Base-by-base conservation (phyloP, 2,329 filamentous ascomycete species). In the Fusarium multiceps region DNA sequence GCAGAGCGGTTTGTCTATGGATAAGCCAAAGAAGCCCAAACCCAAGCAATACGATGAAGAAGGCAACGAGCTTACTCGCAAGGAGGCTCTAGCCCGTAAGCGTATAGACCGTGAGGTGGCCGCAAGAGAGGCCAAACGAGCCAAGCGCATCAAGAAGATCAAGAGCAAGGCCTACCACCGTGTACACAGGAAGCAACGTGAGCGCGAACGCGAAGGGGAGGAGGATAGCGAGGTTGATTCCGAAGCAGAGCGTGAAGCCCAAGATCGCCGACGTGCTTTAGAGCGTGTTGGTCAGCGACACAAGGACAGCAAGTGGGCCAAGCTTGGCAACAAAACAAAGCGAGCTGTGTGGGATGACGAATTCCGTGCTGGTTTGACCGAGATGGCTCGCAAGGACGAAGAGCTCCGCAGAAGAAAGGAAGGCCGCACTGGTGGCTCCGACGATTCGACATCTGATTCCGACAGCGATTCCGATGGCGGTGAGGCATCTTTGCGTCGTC, bases 121-220 rank as follows among this genome's bases (percentile, higher is more conserved):
- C 70, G 97, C 97, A 74, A 88, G 94, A 13, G 95, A 98, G 80
- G 92, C 97, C 76, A 90, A 94, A 45, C 91, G 94, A 59, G 89
- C 94, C 10, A 97, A 94, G 81, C 91, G 96, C 25, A 93, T 99
- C 81, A 97, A 98, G 83, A 98, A 98, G 84, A 99, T 99, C 83
- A 99, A 99, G 86, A 97, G 93, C 78, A 99, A 98, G 80, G 89
- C 94, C 1, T 99, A 97, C 78, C 92, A 95, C 58, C 91, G 94
- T 46, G 91, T 98, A 16, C 95, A 98, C 80, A 90, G 95, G 40
- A 97, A 92, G 77, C 92, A 90, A 79, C 75, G 84, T 72, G 80
- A 86, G 71, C 83, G 86, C 58, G 78, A 88, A n/a, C 65, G 79
- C 89, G 78, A 82, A 84, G 76, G 86, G 80, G 85, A 84, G 20